Evolutionary conservation across 345 rosid species (phyloP).

Genomic region (Eucalyptus victrix): DNA sequence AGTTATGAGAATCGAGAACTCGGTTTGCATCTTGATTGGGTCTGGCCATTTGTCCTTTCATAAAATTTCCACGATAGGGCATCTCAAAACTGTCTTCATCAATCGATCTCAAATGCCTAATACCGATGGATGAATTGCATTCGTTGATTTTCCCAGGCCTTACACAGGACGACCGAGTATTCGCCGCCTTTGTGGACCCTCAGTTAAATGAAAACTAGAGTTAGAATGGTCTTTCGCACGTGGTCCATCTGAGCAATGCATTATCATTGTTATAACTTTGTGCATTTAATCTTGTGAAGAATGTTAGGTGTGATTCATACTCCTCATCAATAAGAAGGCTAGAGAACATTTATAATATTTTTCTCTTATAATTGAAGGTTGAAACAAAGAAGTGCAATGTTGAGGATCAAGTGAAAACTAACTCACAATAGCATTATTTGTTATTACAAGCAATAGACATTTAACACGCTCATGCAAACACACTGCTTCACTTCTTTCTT

Average conservation of each 20-base stretch:
- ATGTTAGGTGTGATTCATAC: too few species aligned
- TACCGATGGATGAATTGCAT: background rate
- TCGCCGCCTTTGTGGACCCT: background rate
- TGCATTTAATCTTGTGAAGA: too few species aligned
- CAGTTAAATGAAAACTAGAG: background rate
- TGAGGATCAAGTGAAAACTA: too few species aligned
- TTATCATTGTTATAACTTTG: background rate
- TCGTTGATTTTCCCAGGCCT: background rate
- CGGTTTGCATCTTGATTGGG: background rate
- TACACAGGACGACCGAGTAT: background rate
- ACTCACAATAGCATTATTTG: too few species aligned
- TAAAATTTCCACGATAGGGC: background rate
- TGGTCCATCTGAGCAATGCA: background rate
- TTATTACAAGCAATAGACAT: too few species aligned
- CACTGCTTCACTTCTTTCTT: too few species aligned
- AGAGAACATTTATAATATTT: too few species aligned
- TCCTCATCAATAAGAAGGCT: too few species aligned
- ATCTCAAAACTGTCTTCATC: background rate
- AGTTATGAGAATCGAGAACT: background rate
- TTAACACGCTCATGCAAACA: too few species aligned
- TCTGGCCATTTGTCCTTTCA: background rate
- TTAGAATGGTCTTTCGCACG: background rate
- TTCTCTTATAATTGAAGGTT: too few species aligned
- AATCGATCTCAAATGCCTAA: background rate
- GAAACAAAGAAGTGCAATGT: too few species aligned